A percentile compares a stretch with the other conserved stretches of the same genome.
These are phyloP conservation scores for Xerophyta viscosa DNA, from an alignment of 106 monocot genomes.

Conservation along the genomic window DNA sequence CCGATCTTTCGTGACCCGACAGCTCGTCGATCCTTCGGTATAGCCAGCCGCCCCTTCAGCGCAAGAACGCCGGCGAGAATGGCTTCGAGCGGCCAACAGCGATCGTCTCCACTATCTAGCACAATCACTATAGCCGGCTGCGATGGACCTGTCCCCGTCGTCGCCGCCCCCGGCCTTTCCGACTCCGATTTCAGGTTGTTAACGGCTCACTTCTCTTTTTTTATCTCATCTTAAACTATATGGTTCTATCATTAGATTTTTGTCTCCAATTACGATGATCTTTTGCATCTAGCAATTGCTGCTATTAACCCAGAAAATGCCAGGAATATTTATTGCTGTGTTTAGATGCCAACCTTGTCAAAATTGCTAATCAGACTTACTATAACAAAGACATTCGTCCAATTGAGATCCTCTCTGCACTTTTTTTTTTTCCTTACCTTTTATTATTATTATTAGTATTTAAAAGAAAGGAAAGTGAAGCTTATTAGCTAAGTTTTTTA, in stretches of 20 bases:
- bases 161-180: conserved; percentile 36
- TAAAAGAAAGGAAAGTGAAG: too few species aligned
- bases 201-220: background rate
- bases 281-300: too few species aligned
- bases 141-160: conserved; percentile 19
- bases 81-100: conserved; percentile 16
- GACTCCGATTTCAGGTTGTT: conserved; percentile 57
- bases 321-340: too few species aligned
- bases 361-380: too few species aligned
- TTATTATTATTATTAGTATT: background rate
- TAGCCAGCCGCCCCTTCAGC: too few species aligned
- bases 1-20: too few species aligned
- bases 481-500: background rate
- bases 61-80: conserved; percentile 13
- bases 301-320: too few species aligned
- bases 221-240: background rate
- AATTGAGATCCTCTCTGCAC: too few species aligned
- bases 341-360: too few species aligned
- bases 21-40: too few species aligned
- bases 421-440: background rate
- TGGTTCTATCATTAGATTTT: background rate
- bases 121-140: conserved; percentile 17
- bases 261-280: background rate
- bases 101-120: background rate
- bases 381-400: too few species aligned